A percentile compares a stretch with the other conserved stretches of the same genome.
Evolutionary conservation across 129 eudicot genomes (phyloP).

Genomic region (Mikania micrantha): DNA sequence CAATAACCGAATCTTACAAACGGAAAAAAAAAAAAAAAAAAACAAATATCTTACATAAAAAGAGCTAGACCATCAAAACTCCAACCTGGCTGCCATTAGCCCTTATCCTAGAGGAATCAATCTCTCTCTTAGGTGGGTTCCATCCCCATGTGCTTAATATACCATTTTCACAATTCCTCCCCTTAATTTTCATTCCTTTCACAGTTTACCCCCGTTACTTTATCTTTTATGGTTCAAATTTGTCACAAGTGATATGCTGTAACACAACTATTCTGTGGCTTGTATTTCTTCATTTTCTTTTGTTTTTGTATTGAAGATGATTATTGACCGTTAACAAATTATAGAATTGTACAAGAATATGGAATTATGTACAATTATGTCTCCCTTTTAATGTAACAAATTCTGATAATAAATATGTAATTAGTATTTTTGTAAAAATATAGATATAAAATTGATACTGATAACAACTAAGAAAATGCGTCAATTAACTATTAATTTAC

Average conservation of each 20-base stretch:
- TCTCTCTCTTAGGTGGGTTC: constrained; percentile 27
- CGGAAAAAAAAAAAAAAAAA: too few relatives aligned
- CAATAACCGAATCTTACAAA: too few relatives aligned
- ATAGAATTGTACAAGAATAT: too few relatives aligned
- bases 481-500: too few relatives aligned
- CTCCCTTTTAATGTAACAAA: too few relatives aligned
- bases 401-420: too few relatives aligned
- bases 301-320: background rate
- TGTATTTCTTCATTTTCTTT: constrained; percentile 1
- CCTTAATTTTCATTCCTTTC: background rate
- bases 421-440: too few relatives aligned
- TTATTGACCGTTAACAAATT: background rate
- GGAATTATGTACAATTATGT: too few relatives aligned
- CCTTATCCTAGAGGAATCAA: constrained; percentile 20
- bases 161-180: constrained; percentile 4
- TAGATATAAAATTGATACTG: too few relatives aligned
- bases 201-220: constrained; percentile 1
- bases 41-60: background rate
- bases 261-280: constrained; percentile 14
- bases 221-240: constrained; percentile 3
- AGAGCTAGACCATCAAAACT: constrained; percentile 4
- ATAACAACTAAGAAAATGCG: too few relatives aligned
- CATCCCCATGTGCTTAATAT: constrained; percentile 32
- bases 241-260: background rate
- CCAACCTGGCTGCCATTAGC: constrained; percentile 23